phyloP scores from a whole-genome alignment of 768 basidiomycete species.

The Serpula lacrymans region DNA sequence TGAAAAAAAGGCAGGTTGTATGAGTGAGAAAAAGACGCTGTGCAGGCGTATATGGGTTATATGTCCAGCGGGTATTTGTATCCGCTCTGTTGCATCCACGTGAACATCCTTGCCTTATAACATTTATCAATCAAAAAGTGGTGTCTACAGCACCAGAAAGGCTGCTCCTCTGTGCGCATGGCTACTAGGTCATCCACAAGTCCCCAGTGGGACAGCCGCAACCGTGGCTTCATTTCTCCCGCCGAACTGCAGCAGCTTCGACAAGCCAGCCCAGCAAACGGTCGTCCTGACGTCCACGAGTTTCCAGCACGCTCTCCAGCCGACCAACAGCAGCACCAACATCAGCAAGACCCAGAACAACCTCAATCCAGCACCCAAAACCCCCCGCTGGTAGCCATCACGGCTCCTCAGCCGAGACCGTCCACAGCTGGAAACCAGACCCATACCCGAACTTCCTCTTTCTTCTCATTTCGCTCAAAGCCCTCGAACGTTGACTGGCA shows the following conservation, averaged over 20 bases:
- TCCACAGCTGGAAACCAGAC: constrained; percentile 20
- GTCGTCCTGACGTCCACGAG: constrained; percentile 30
- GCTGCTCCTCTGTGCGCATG: neutral
- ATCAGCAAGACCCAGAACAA: constrained; percentile 41
- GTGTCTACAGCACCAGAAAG: neutral
- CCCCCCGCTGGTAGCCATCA: constrained; percentile 3
- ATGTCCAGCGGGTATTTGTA: too few species aligned
- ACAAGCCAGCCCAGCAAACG: constrained; percentile 30
- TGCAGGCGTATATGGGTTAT: neutral
- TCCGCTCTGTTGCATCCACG: too few species aligned
- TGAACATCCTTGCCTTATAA: too few species aligned
- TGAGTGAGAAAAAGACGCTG: constrained; percentile 1
- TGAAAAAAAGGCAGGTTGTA: too few species aligned
- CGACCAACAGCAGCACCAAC: constrained; percentile 64
- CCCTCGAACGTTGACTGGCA: constrained; percentile 15
- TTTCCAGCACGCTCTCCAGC: constrained; percentile 29
- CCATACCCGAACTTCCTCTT: constrained; percentile 59
- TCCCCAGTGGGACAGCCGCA: constrained; percentile 33
- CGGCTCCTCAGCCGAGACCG: constrained; percentile 20
- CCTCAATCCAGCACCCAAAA: constrained; percentile 6
- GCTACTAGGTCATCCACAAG: constrained; percentile 24
- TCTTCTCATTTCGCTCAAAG: constrained; percentile 59
- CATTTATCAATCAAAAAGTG: neutral
- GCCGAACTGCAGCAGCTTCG: constrained; percentile 31
- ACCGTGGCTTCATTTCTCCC: constrained; percentile 32